Evolutionary conservation across 352 stramenopile genomes (phyloP), one percentile per base, ranked within the genome.

Genomic region (Thalassiosira mediterranea): DNA sequence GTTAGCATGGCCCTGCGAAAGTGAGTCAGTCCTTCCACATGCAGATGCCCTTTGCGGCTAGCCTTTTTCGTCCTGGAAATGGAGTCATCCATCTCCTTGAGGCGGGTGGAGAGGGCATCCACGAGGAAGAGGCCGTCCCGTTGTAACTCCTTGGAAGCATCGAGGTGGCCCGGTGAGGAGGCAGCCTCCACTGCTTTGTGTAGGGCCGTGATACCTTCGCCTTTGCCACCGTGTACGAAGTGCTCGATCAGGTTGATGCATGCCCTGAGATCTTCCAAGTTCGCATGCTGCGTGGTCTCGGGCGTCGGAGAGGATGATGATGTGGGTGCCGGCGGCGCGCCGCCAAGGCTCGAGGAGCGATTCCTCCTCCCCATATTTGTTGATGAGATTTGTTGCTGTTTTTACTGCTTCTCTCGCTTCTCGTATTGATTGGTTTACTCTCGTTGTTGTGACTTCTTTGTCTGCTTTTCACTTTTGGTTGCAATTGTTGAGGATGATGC

Each of bases 1-100:
- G 78, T 56, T 10, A 80, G 46, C 29, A 90, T 69, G 23, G 87
- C 60, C 25, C 58, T 44, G 49, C 70, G 58, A 53, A 66, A 46
- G 46, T 65, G 72, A 26, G 29, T 47, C 44, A 31, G 25, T 53
- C 54, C 10, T 46, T 49, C 46, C n/a, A 37, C 29, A 31, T 49
- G 26, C 13, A 15, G 19, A 23, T 4, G 8, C 40, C 37, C 32
- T 28, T 72, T 65, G 34, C n/a, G 28, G 29, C 51, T 28, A 7
- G 29, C 40, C 34, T 15, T 48, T 48, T 59, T 21, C 19, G 7
- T 42, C 34, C 13, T 7, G 34, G 34, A 42, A 11, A 40, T 11
- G 3, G 42, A n/a, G 57, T n/a, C 49, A 53, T 76, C 65, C 57
- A 81, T 25, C 28, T 81, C 72, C 26, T 68, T 76, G 17, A 59